A percentile compares a stretch with the other conserved stretches of the same genome.
Conservation (phyloP, 2,329 filamentous ascomycete species). For the Thelonectria rubi region DNA sequence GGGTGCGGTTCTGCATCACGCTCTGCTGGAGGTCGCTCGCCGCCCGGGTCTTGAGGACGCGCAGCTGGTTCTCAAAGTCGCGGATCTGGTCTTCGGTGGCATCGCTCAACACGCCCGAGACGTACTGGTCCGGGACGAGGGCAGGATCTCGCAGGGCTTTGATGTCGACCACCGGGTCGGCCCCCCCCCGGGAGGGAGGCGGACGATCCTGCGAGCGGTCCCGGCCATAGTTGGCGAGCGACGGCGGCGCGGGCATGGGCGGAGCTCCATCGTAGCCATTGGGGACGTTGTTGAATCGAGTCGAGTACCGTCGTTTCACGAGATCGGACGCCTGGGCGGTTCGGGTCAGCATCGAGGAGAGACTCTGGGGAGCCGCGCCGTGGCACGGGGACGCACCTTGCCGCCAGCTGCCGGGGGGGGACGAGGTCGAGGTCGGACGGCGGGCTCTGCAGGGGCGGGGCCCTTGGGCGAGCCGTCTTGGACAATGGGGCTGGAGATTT, state of each 20-base stretch:
- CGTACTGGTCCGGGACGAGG: constrained; percentile 81
- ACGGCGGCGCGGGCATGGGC: constrained; percentile 74
- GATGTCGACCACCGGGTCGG: constrained; percentile 75
- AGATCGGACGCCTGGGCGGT: constrained; percentile 73
- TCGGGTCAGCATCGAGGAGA: constrained; percentile 29
- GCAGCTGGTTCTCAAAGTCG: constrained; percentile 79
- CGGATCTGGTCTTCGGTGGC: constrained; percentile 88
- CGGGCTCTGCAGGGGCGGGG: constrained; percentile 38
- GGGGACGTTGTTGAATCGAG: constrained; percentile 83
- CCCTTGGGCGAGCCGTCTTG: constrained; percentile 55
- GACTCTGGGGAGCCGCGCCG: constrained; percentile 6
- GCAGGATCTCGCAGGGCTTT: constrained; percentile 82
- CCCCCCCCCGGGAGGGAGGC: constrained; percentile 62
- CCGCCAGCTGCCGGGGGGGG: constrained; percentile 62
- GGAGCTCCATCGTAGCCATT: constrained; percentile 76
- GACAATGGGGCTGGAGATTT: constrained; percentile 69
- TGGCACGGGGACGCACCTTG: constrained; percentile 56
- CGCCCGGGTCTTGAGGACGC: constrained; percentile 79
- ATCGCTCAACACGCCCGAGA: constrained; percentile 78
- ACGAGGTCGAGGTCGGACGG: constrained; percentile 54
- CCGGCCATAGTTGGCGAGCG: constrained; percentile 66
- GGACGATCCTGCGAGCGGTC: constrained; percentile 54
- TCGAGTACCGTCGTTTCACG: constrained; percentile 94
- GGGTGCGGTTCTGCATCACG: constrained; percentile 94
- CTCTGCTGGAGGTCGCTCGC: constrained; percentile 90